Percentiles rank a stretch among this genome's conserved stretches.
Evolutionary conservation across 495 filamentous ascomycete species (phyloP).

Genomic region (Hyphodiscus hymeniophilus): DNA sequence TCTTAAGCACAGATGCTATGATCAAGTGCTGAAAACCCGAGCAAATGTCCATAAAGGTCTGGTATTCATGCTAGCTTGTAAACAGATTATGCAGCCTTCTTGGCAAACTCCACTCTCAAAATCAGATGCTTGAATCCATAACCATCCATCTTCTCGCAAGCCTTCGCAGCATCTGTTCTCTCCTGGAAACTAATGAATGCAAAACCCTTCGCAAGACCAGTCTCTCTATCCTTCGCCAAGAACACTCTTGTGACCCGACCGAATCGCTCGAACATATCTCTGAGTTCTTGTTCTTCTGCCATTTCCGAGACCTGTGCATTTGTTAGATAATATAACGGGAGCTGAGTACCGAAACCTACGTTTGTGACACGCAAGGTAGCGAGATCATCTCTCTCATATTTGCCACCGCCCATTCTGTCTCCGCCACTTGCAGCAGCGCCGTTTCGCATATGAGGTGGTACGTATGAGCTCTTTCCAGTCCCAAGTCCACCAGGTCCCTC

Average conservation of each 20-base stretch:
- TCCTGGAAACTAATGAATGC: conserved; percentile 96
- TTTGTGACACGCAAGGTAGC: conserved; percentile 96
- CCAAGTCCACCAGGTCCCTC: conserved; percentile 44
- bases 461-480: conserved; percentile 70
- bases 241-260: conserved; percentile 96
- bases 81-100: conserved; percentile 52
- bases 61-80: background rate
- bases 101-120: conserved; percentile 84
- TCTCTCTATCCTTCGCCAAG: conserved; percentile 93
- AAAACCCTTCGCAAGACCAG: conserved; percentile 90
- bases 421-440: conserved; percentile 48
- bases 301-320: conserved; percentile 75
- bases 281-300: conserved; percentile 88
- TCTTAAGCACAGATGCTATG: too few species aligned
- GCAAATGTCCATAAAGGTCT: background rate
- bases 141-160: conserved; percentile 96
- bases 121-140: conserved; percentile 90
- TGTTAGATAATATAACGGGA: conserved; percentile 1
- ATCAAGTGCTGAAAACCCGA: too few species aligned
- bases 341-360: conserved; percentile 34
- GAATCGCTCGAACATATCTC: conserved; percentile 96
- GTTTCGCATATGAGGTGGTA: conserved; percentile 84
- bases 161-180: conserved; percentile 76
- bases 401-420: conserved; percentile 81
- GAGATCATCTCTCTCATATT: conserved; percentile 90